Conservation (phyloP, 768 basidiomycete genomes). For the Amyloporia xantha region DNA sequence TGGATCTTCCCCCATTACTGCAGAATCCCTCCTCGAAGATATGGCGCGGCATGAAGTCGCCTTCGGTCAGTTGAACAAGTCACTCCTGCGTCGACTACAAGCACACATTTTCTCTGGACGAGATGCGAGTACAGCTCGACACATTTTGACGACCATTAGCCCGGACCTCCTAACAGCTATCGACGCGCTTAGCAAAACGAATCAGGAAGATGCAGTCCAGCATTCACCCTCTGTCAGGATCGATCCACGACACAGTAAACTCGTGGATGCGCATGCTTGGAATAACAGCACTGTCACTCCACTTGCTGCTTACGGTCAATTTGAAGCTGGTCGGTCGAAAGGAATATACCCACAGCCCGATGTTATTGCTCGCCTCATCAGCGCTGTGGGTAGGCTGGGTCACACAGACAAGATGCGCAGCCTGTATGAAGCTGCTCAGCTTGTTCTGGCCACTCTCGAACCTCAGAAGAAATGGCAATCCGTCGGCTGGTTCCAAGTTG, state of each 20-base stretch:
- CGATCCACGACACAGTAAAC: constrained; percentile 23
- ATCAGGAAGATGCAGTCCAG: too few species aligned
- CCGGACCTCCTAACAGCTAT: too few species aligned
- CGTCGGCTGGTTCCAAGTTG: constrained; percentile 66
- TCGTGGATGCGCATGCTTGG: constrained; percentile 12
- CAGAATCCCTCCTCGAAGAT: too few species aligned
- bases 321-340: constrained; percentile 37
- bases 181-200: too few species aligned
- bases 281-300: constrained; percentile 14
- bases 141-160: too few species aligned
- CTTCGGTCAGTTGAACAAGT: too few species aligned
- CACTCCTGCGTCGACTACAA: too few species aligned
- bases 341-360: constrained; percentile 45
- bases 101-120: too few species aligned
- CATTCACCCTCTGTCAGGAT: too few species aligned
- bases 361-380: constrained; percentile 57
- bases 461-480: constrained; percentile 41
- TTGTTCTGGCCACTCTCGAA: constrained; percentile 42
- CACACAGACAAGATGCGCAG: constrained; percentile 55
- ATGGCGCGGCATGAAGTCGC: too few species aligned
- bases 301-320: constrained; percentile 40
- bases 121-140: too few species aligned
- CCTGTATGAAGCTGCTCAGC: constrained; percentile 65
- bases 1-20: too few species aligned
- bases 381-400: constrained; percentile 56